These are phyloP conservation scores for Annulohypoxylon bovei DNA, from an alignment of 495 filamentous ascomycete genomes.

Conservation along the genomic window DNA sequence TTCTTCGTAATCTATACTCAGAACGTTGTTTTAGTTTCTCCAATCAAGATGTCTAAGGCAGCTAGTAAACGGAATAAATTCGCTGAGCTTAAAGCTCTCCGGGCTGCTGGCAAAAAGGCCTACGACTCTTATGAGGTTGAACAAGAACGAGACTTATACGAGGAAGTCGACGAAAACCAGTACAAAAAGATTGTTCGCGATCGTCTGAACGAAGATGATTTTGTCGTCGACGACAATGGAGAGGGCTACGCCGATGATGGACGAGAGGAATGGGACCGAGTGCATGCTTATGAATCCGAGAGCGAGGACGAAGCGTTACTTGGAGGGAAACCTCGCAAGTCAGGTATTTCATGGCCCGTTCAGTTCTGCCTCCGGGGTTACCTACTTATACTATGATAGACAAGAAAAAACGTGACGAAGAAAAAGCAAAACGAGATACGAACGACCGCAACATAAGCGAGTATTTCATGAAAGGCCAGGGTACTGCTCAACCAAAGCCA, in stretches of 20 bases:
- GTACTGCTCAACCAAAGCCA: constrained; percentile 73
- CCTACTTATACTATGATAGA: constrained; percentile 53
- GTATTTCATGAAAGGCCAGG: constrained; percentile 84
- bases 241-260: constrained; percentile 96
- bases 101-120: constrained; percentile 88
- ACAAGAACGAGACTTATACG: constrained; percentile 86
- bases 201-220: constrained; percentile 93
- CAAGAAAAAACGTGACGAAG: constrained; percentile 91
- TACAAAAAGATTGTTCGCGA: constrained; percentile 95
- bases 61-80: constrained; percentile 62
- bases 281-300: constrained; percentile 72
- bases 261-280: constrained; percentile 92
- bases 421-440: constrained; percentile 83
- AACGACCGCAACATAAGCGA: constrained; percentile 91
- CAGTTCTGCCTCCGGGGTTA: not conserved
- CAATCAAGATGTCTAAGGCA: constrained; percentile 55
- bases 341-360: constrained; percentile 50
- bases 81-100: constrained; percentile 85
- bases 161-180: constrained; percentile 95
- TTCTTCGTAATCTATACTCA: constrained; percentile 21
- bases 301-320: constrained; percentile 74
- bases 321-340: constrained; percentile 63
- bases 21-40: constrained; percentile 2
- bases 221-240: constrained; percentile 94
- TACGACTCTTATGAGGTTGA: constrained; percentile 88